Evolutionary conservation across 2,329 filamentous ascomycete genomes (phyloP), one percentile per base, ranked within the genome.

Genomic region (Penicillium sp.): DNA sequence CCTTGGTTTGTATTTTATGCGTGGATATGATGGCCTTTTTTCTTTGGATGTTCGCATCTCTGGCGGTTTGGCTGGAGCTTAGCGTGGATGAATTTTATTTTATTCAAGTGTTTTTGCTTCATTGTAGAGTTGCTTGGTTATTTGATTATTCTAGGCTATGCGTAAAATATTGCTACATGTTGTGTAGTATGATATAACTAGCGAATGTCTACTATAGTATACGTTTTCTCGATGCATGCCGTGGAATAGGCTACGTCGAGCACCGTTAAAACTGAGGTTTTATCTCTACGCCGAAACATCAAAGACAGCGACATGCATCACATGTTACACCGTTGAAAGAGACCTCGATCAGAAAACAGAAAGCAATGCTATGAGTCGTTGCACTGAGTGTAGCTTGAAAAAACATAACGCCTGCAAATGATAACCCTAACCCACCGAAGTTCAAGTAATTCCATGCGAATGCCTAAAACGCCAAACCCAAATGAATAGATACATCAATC

Each of bases 1-100:
- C 16, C 3, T 51, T 51, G 48, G 1, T 45, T n/a, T 64, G 61
- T 64, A 64, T 48, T 65, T 52, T 62, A 63, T 48, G 49, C 52
- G 47, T 21, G 51, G 52, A 39, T 60, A 19, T 33, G 42, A 24
- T 24, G 16, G 8, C 7, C 37, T 13, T n/a, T 44, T 44, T 39
- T 56, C n/a, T n/a, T n/a, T n/a, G n/a, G n/a, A n/a, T n/a, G n/a
- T n/a, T 44, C 37, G 39, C 54, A 52, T 54, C 45, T 52, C 48
- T 46, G 48, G 31, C 44, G 26, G 36, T 36, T 24, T 16, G 31
- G 28, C 51, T 61, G 37, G 55, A 49, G 52, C 49, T 53, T 59
- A 55, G 55, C 55, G 40, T 59, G 46, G 37, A 50, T 56, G 48
- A 26, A 55, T 55, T 55, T 13, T 48, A 26, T 51, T 37, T 42